Conservation (phyloP, 129 eudicot species). For the Tanacetum coccineum region DNA sequence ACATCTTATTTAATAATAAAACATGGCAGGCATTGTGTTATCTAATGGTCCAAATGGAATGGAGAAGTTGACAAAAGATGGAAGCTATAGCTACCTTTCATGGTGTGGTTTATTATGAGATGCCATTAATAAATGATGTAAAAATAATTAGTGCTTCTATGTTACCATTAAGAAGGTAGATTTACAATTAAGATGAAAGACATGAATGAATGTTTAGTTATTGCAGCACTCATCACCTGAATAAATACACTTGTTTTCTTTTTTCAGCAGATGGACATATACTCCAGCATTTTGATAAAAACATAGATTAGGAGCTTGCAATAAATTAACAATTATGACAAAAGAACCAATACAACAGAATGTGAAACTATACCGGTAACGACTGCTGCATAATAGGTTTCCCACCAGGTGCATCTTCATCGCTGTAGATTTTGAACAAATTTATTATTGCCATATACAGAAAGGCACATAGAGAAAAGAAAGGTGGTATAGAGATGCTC, state of each 20-base stretch:
- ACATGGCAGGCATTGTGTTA: too few species aligned
- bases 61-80: background rate
- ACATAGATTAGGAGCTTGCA: background rate
- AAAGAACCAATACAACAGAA: background rate
- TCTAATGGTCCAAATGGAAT: background rate
- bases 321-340: conserved; percentile 1
- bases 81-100: background rate
- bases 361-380: conserved; percentile 46
- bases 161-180: too few species aligned
- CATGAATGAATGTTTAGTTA: too few species aligned
- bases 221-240: background rate
- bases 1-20: too few species aligned
- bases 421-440: conserved; percentile 37
- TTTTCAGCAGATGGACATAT: background rate
- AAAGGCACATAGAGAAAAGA: background rate
- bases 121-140: background rate
- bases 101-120: background rate
- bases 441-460: conserved; percentile 13
- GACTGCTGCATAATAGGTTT: conserved; percentile 80
- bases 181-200: too few species aligned
- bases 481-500: conserved; percentile 14
- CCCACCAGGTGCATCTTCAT: conserved; percentile 94
- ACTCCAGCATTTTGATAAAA: background rate
- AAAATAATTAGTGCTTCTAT: background rate
- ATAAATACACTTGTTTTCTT: background rate